Conservation (phyloP, 1,139 yeast genomes). For the Eremothecium coryli region DNA sequence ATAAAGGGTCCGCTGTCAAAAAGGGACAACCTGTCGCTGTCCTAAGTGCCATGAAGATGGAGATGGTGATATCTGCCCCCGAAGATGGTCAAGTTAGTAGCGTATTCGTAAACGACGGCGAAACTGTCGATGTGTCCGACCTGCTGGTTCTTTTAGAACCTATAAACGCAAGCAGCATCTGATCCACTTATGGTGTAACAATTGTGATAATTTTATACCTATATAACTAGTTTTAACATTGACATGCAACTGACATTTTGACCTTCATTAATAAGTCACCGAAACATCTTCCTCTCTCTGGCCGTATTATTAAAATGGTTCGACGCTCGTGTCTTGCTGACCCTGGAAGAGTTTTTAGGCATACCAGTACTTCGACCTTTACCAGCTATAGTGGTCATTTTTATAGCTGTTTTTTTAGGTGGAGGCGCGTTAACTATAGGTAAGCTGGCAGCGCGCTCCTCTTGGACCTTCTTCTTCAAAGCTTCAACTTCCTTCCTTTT, state of each 20-base stretch:
- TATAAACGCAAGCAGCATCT: constrained; percentile 20
- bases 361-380: not conserved
- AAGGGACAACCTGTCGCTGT: constrained; percentile 96
- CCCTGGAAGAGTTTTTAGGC: not conserved
- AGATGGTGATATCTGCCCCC: constrained; percentile 95
- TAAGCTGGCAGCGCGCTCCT: constrained; percentile 7
- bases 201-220: not conserved
- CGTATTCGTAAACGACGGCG: constrained; percentile 76
- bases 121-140: constrained; percentile 90
- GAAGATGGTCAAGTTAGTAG: constrained; percentile 75
- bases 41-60: constrained; percentile 99
- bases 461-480: constrained; percentile 16
- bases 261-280: too few relatives aligned
- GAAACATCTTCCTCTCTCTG: not conserved
- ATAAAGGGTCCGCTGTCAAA: constrained; percentile 78
- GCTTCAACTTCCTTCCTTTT: constrained; percentile 17
- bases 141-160: constrained; percentile 39
- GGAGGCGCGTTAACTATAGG: constrained; percentile 4
- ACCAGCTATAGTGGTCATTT: not conserved
- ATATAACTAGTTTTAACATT: constrained; percentile 1
- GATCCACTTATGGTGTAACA: too few relatives aligned
- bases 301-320: not conserved
- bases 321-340: not conserved
- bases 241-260: too few relatives aligned
- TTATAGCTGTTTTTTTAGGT: not conserved